Percentiles rank a stretch among this genome's conserved stretches.
Evolutionary conservation across 176 grass and related monocot species (phyloP).

Genomic region (Carex kokanica): DNA sequence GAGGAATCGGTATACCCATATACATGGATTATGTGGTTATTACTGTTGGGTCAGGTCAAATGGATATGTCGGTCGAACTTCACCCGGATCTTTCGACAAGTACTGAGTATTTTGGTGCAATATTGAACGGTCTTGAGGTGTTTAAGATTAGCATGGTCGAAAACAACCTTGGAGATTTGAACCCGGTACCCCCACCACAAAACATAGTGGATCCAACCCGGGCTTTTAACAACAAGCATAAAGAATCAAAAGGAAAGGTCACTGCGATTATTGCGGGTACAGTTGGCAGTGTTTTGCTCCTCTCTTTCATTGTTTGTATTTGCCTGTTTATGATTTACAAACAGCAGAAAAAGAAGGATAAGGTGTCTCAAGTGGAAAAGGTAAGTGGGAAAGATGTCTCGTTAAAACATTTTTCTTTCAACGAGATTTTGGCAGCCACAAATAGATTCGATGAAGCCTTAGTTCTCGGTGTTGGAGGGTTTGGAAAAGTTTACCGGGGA

Average conservation of each 20-base stretch:
- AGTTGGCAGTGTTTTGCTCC: slow-evolving; percentile 17
- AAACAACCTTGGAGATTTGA: slow-evolving; percentile 36
- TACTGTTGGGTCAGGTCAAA: slow-evolving; percentile 26
- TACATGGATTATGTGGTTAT: slow-evolving; percentile 28
- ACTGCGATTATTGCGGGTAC: slow-evolving; percentile 14
- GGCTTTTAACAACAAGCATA: neutral
- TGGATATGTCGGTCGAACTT: slow-evolving; percentile 43
- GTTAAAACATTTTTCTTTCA: slow-evolving; percentile 33
- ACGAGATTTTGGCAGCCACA: slow-evolving; percentile 33
- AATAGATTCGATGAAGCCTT: slow-evolving; percentile 38
- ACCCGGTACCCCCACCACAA: slow-evolving; percentile 1
- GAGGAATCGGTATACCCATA: slow-evolving; percentile 18
- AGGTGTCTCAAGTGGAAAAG: slow-evolving; percentile 6
- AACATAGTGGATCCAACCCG: neutral
- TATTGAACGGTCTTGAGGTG: slow-evolving; percentile 49
- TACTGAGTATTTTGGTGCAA: slow-evolving; percentile 29
- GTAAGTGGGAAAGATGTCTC: neutral
- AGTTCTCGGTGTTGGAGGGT: slow-evolving; percentile 38
- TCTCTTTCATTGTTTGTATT: slow-evolving; percentile 11
- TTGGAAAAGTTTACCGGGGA: slow-evolving; percentile 41
- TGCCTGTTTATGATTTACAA: neutral
- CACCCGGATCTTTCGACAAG: slow-evolving; percentile 17
- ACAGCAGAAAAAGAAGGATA: slow-evolving; percentile 35
- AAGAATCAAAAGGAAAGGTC: neutral
- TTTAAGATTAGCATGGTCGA: slow-evolving; percentile 32